Percentiles rank a stretch among this genome's conserved stretches.
Conservation (phyloP, 164 flowering plant genomes). For the Liquidambar formosana region DNA sequence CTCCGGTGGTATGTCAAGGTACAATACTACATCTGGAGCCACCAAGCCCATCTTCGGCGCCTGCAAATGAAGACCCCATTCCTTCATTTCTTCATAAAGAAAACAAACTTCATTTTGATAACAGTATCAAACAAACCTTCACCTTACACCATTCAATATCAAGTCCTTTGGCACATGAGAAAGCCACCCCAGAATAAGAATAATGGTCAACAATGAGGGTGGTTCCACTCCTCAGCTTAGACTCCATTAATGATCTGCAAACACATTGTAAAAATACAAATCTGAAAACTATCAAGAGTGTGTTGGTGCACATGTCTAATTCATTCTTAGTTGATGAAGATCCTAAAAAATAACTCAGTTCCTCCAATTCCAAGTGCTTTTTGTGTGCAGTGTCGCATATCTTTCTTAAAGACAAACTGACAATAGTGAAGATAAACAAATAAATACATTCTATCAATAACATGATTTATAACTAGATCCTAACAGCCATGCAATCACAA, state of each 20-base stretch:
- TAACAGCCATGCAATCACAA: background rate
- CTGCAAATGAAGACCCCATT: slow-evolving; percentile 30
- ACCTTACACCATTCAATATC: slow-evolving; percentile 96
- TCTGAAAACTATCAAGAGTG: background rate
- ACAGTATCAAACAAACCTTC: slow-evolving; percentile 2
- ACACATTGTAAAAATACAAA: background rate
- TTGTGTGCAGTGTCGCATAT: too few relatives aligned
- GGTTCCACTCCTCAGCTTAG: slow-evolving; percentile 65
- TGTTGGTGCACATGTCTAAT: background rate
- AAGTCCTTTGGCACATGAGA: slow-evolving; percentile 89
- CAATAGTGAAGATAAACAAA: too few relatives aligned
- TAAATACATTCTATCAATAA: too few relatives aligned
- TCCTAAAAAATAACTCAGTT: background rate
- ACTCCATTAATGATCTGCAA: slow-evolving; percentile 79
- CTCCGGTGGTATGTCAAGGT: slow-evolving; percentile 76
- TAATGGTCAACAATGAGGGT: slow-evolving; percentile 87
- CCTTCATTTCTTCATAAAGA: background rate
- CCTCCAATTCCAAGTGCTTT: background rate
- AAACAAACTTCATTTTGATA: slow-evolving; percentile 2
- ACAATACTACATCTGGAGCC: slow-evolving; percentile 73
- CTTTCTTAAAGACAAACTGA: too few relatives aligned
- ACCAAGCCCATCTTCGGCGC: slow-evolving; percentile 70
- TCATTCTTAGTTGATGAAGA: background rate
- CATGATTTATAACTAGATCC: too few relatives aligned
- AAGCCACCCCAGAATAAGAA: slow-evolving; percentile 92